Base-by-base conservation (phyloP, 257 asterid species). In the Jaltomata sinuosa region DNA sequence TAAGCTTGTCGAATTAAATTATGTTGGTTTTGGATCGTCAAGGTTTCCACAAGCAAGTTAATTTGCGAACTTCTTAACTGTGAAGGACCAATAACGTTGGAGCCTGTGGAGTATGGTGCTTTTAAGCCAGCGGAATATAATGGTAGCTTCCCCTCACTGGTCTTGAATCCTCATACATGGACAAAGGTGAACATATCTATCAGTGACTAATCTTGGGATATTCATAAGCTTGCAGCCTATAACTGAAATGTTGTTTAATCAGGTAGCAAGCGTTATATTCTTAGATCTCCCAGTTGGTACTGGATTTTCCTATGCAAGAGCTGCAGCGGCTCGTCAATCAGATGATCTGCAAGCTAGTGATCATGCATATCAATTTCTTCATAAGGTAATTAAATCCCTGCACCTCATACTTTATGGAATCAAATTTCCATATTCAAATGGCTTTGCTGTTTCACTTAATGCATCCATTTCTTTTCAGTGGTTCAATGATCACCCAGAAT, bases 221-320 rank as follows among this genome's bases (percentile, higher is more conserved):
- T 25, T 45, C 32, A 5, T 22, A n/a, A 34, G 27, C 31, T 72
- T 72, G 9, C 31, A 36, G 18, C 8, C 18, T 45, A 11, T 45
- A 11, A 36, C 18, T 36, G 5, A 45, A 18, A 14, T 42, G 80
- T 21, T 18, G 29, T 22, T 50, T n/a, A 19, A 16, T 81, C 36
- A 65, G 85, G 77, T 22, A 6, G 79, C 85, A 11, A 82, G 80
- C 80, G n/a, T 82, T n/a, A 82, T 82, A 14, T 65, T 82, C 31
- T 45, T 82, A 36, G 85, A 82, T 65, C 45, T 38, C n/a, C 85
- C 64, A 10, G 65, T 68, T 25, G 59, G 77, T 27, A 49, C 45
- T 64, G 85, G 80, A 27, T 82, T 82, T 62, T 82, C 85, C 11
- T 82, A 47, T 54, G 22, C 61, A 54, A 54, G 69, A 88, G 85